phyloP scores from a whole-genome alignment of 2,329 filamentous ascomycete species.

The Claviceps capensis region DNA sequence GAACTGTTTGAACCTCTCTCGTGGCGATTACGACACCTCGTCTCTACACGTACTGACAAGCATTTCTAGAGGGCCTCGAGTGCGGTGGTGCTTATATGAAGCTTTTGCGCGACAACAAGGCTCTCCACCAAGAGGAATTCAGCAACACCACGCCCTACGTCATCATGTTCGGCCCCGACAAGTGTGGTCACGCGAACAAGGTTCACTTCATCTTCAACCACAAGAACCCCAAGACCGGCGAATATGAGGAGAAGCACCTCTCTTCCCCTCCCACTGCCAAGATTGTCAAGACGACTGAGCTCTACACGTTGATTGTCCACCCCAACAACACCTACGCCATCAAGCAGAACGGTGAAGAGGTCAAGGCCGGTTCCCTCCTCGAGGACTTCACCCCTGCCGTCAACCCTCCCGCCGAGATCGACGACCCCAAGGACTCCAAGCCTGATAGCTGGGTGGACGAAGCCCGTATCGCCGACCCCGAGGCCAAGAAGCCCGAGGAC shows the following conservation, averaged over 20 bases:
- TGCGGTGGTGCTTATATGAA: constrained; percentile 99
- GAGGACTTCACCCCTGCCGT: constrained; percentile 90
- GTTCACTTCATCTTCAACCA: constrained; percentile 98
- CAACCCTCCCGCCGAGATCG: constrained; percentile 90
- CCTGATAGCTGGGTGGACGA: constrained; percentile 93
- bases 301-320: constrained; percentile 94
- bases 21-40: no score
- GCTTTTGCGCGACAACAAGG: constrained; percentile 94
- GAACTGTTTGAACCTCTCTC: no score
- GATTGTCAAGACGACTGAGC: constrained; percentile 81
- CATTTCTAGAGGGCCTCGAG: constrained; percentile 65
- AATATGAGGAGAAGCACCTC: constrained; percentile 99
- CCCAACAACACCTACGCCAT: constrained; percentile 93
- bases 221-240: constrained; percentile 99
- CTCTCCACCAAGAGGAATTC: constrained; percentile 94
- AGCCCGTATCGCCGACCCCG: constrained; percentile 78
- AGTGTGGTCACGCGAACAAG: constrained; percentile 99
- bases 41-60: neutral
- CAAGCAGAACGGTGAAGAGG: constrained; percentile 76
- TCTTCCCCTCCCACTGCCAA: constrained; percentile 69
- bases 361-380: constrained; percentile 80
- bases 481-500: constrained; percentile 91
- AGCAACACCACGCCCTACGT: constrained; percentile 94
- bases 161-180: constrained; percentile 99
- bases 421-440: constrained; percentile 87